Base-by-base conservation (phyloP, 805 yeast genomes). In the Yamadazyma laniorum region DNA sequence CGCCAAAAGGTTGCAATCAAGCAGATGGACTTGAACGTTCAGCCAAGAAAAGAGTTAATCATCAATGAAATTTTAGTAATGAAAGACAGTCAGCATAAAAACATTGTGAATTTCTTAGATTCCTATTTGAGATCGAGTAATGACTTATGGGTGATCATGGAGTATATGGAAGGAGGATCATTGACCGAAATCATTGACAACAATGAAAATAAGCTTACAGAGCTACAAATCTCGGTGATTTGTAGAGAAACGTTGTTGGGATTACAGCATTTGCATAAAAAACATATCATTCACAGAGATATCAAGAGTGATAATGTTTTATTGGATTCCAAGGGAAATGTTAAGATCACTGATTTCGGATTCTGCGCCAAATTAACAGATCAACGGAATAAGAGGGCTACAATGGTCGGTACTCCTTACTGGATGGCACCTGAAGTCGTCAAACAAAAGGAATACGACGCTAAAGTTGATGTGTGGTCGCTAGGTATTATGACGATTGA, bases 131-230 rank as follows among this genome's bases (percentile, higher is more conserved):
- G 89, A 38, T 87, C 88, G 3, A 70, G 74, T 34, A 74, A 77
- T 42, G 97, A 93, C 54, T 70, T 93, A 43, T 91, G 98, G 96
- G 99, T 93, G n/a, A 85, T 95, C 22, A 93, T 93, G 99, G 99
- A 93, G 62, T 95, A 81, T 59, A 93, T 93, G 99, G 97, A 95
- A 65, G 99, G 99, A 38, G 99, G 99, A 1, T 85, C 96, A 4
- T 69, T 93, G 50, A 93, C 98, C 0, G 99, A 93, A 65, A 86
- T 95, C 28, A 90, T 95, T 55, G 96, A 89, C 40, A 86, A 89
- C 63, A 90, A 90, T 58, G 81, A 80, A 37, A 60, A 52, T 47
- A 73, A 77, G 33, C 65, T 93, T 50, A 75, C 77, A 13, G 99
- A 93, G 61, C 77, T 80, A 35, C 99, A 95, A 63, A 93, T 95